phyloP scores from a whole-genome alignment of 441 rosid genomes.

The Bocquillonia castaneifolia region DNA sequence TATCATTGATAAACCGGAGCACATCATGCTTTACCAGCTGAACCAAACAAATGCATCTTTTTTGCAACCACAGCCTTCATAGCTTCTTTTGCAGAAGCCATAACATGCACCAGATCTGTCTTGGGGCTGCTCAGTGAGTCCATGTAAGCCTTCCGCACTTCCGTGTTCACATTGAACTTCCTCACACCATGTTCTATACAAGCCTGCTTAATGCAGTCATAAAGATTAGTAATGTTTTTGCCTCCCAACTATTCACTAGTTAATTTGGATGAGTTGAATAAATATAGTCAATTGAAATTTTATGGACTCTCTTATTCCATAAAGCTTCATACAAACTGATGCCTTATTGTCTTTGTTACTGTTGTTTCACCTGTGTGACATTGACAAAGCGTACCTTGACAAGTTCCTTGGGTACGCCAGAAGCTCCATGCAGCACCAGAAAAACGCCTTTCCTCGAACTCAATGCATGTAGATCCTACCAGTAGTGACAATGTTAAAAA shows the following conservation, averaged over 20 bases:
- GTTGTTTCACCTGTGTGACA: neutral
- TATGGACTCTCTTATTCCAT: neutral
- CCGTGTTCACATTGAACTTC: constrained; percentile 92
- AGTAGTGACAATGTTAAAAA: constrained; percentile 2
- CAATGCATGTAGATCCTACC: constrained; percentile 59
- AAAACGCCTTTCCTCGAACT: constrained; percentile 70
- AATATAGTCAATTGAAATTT: too few relatives aligned
- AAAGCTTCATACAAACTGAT: neutral
- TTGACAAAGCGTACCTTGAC: constrained; percentile 47
- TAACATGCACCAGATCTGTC: constrained; percentile 68
- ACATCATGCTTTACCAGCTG: constrained; percentile 75
- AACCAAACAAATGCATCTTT: constrained; percentile 84
- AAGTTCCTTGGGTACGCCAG: constrained; percentile 70
- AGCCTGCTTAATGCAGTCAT: constrained; percentile 38
- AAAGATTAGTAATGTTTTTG: constrained; percentile 4
- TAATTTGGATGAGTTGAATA: too few relatives aligned
- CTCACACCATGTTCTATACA: constrained; percentile 75
- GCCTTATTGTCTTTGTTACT: neutral
- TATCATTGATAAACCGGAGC: too few relatives aligned
- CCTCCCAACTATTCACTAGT: neutral
- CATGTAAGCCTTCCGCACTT: constrained; percentile 75
- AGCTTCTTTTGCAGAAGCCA: constrained; percentile 72
- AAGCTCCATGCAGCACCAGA: constrained; percentile 92
- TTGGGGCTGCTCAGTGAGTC: constrained; percentile 47
- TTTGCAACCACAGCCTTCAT: constrained; percentile 78